phyloP scores from a whole-genome alignment of 805 yeast species.

The Osmozyma mogii region DNA sequence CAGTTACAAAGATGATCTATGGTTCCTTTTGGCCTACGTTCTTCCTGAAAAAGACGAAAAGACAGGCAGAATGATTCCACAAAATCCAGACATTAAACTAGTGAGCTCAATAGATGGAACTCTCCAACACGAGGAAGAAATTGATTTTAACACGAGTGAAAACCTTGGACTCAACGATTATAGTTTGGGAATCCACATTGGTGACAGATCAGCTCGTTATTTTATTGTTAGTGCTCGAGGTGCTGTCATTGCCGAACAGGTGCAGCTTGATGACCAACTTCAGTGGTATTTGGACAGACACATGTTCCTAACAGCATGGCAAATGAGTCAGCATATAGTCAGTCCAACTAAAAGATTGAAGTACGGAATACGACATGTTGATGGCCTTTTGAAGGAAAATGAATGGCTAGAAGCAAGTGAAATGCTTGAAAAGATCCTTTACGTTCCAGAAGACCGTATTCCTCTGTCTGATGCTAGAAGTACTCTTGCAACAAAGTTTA shows the following conservation, averaged over 20 bases:
- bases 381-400: conserved; percentile 31
- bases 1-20: conserved; percentile 62
- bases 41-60: conserved; percentile 24
- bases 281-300: conserved; percentile 61
- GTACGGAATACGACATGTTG: conserved; percentile 53
- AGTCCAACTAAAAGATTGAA: conserved; percentile 42
- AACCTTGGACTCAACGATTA: conserved; percentile 75
- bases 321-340: conserved; percentile 54
- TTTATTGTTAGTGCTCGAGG: conserved; percentile 75
- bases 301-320: conserved; percentile 67
- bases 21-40: conserved; percentile 51
- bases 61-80: conserved; percentile 16
- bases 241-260: conserved; percentile 66
- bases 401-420: conserved; percentile 51
- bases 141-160: conserved; percentile 51
- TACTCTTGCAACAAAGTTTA: conserved; percentile 15
- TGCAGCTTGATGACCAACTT: conserved; percentile 61
- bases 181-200: conserved; percentile 49
- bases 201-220: conserved; percentile 35
- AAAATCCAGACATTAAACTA: conserved; percentile 69
- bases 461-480: conserved; percentile 25
- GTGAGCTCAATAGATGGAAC: conserved; percentile 59
- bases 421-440: conserved; percentile 30
- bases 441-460: conserved; percentile 13
- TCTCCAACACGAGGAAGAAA: conserved; percentile 72